Conservation (phyloP, 2,329 filamentous ascomycete genomes). For the Arthrobotrys pseudoclavata region DNA sequence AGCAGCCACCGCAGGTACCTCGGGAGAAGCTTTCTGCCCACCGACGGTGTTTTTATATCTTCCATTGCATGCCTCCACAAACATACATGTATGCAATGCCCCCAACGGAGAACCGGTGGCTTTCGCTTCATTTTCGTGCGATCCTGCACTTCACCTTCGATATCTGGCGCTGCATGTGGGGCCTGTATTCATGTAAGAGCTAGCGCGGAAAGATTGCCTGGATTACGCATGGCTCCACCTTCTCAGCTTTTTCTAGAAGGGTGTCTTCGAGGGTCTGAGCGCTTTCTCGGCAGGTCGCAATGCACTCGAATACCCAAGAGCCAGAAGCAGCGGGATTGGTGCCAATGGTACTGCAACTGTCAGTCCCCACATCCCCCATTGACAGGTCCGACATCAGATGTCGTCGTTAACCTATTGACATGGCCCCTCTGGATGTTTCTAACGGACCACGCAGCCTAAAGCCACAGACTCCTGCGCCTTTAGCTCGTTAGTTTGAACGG, state of each 20-base stretch:
- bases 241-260: slow-evolving; percentile 47
- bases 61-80: slow-evolving; percentile 11
- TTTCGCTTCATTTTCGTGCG: slow-evolving; percentile 11
- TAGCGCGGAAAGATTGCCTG: slow-evolving; percentile 52
- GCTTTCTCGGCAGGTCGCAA: slow-evolving; percentile 51
- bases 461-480: slow-evolving; percentile 21
- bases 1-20: slow-evolving; percentile 13
- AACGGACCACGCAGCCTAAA: slow-evolving; percentile 46
- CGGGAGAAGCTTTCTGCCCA: slow-evolving; percentile 9
- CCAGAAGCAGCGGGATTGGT: slow-evolving; percentile 32
- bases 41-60: slow-evolving; percentile 27
- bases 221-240: slow-evolving; percentile 55
- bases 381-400: slow-evolving; percentile 53
- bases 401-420: slow-evolving; percentile 36
- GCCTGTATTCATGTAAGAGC: slow-evolving; percentile 41
- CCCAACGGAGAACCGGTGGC: slow-evolving; percentile 21
- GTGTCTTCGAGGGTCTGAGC: slow-evolving; percentile 53
- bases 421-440: slow-evolving; percentile 29
- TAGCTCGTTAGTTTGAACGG: slow-evolving; percentile 25
- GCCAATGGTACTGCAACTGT: slow-evolving; percentile 37
- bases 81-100: slow-evolving; percentile 1
- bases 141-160: slow-evolving; percentile 26
- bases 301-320: slow-evolving; percentile 43
- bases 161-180: slow-evolving; percentile 28
- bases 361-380: slow-evolving; percentile 58